Percentiles rank a stretch among this genome's conserved stretches.
phyloP scores from a whole-genome alignment of 495 filamentous ascomycete species.

The Baudoinia panamericana region DNA sequence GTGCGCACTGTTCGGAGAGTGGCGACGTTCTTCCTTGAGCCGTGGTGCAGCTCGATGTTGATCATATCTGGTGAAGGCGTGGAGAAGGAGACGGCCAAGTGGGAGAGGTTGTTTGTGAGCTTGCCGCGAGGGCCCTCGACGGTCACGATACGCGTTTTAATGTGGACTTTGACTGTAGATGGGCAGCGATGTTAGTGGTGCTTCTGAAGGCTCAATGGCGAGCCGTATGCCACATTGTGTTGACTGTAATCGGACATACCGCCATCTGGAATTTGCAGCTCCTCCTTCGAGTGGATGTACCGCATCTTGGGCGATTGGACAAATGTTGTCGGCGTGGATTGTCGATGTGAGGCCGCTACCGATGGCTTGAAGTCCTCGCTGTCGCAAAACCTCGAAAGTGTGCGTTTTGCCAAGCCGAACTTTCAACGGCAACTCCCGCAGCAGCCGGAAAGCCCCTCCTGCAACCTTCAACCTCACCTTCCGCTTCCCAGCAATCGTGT shows the following conservation, averaged over 20 bases:
- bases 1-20: constrained; percentile 95
- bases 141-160: constrained; percentile 88
- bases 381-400: no score
- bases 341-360: no score
- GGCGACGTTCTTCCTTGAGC: constrained; percentile 90
- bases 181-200: constrained; percentile 21
- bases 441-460: no score
- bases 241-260: constrained; percentile 49
- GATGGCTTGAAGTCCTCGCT: no score
- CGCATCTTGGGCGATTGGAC: constrained; percentile 64
- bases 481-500: no score
- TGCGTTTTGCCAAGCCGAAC: no score
- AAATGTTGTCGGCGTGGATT: no score
- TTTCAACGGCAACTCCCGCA: no score
- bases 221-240: not conserved
- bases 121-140: constrained; percentile 94
- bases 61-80: constrained; percentile 67
- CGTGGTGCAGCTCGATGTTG: constrained; percentile 95
- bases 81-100: constrained; percentile 89
- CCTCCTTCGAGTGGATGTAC: constrained; percentile 96
- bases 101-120: constrained; percentile 88
- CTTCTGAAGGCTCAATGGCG: not conserved
- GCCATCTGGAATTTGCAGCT: constrained; percentile 84
- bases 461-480: no score
- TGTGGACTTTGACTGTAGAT: constrained; percentile 73